Base-by-base conservation (phyloP, 2,329 filamentous ascomycete species). In the Colletotrichum magnum region DNA sequence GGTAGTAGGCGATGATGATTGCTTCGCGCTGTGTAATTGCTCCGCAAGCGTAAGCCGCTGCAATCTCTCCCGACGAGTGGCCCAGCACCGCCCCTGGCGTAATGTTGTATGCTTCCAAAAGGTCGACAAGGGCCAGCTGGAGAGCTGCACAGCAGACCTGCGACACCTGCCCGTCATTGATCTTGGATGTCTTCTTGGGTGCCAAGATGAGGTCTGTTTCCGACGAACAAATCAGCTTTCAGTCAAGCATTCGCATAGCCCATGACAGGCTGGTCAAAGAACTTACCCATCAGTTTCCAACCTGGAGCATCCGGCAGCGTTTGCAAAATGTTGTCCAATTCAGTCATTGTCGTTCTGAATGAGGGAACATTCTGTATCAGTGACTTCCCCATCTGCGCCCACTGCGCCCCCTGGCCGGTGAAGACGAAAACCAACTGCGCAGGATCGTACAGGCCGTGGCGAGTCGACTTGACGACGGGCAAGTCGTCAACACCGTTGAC, bases 1-100 rank as follows among this genome's bases (percentile, higher is more conserved):
- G 79, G 50, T 80, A 79, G 64, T 80, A 85, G 0, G 82, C 80
- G 0, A 78, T 72, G 4, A 73, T 74, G 59, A 84, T 80, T 7
- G 83, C 82, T 7, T 79, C 77, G 15, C 74, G 62, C 1, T 75
- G 71, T 0, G 78, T 75, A 5, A 85, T 67, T 3, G 73, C 65
- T 1, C 82, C 80, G 1, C 78, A 75, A 1, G 81, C 80, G 58
- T 84, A 84, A 0, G 83, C 82, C 1, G 83, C 84, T 0, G 79
- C 82, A 32, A 85, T 83, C 70, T 85, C 84, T 2, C 84, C 84
- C 5, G 74, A 77, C 0, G 80, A 83, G 67, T 86, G 84, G 0
- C 83, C 84, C 4, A 84, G 75, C 0, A 82, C 79, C 2, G 74
- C 77, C 9, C 70, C 32, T 0, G 81, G 79, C 2, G 51, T 59